These are phyloP conservation scores for Lycium ferocissimum DNA, from an alignment of 257 asterid species.

Conservation along the genomic window DNA sequence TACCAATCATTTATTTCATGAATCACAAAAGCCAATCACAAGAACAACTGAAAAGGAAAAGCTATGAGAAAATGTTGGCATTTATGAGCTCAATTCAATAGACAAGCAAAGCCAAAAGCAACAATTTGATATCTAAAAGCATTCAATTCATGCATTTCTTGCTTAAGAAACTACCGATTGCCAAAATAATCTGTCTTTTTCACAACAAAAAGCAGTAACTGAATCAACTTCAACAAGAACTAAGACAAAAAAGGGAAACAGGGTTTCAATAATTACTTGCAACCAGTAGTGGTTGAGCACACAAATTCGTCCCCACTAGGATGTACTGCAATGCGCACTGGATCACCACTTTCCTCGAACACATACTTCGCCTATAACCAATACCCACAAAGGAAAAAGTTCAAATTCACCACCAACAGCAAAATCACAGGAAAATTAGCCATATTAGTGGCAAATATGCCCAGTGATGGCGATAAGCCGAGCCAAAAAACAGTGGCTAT, in stretches of 20 bases:
- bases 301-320: constrained; percentile 84
- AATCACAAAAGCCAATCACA: background rate
- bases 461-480: too few species aligned
- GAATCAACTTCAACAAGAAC: background rate
- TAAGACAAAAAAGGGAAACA: background rate
- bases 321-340: constrained; percentile 74
- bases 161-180: background rate
- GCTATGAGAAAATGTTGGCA: background rate
- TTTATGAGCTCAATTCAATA: background rate
- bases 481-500: too few species aligned
- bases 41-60: background rate
- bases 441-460: too few species aligned
- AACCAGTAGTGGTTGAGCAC: constrained; percentile 85
- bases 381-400: constrained; percentile 21
- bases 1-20: background rate
- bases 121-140: background rate
- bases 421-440: background rate
- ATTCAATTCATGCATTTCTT: background rate
- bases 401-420: background rate
- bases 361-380: constrained; percentile 64
- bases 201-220: constrained; percentile 17
- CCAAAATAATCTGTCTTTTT: background rate
- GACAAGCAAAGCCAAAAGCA: background rate
- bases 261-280: constrained; percentile 66
- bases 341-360: constrained; percentile 73